Base-by-base conservation (phyloP, 345 rosid species). In the Odontarrhena argentea region DNA sequence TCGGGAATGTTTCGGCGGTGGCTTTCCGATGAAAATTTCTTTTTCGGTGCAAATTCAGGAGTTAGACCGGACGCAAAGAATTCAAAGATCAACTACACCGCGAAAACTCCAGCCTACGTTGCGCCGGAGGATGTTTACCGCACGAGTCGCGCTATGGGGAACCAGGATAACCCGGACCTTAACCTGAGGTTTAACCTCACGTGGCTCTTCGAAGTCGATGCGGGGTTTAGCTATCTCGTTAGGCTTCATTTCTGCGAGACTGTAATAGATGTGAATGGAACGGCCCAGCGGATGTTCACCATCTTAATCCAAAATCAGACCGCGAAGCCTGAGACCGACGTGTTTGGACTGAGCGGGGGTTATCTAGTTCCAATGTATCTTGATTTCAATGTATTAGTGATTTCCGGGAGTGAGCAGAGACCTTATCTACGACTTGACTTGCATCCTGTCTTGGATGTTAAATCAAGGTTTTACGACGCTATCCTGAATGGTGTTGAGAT, bases 401-500 rank as follows among this genome's bases (percentile, higher is more conserved):
- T 7, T 34, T 8, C 9, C 0, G 71, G 52, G 10, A 58, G 1
- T 24, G 46, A 43, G 5, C 12, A 2, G 40, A 67, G 38, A 8
- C 56, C 14, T 35, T 41, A 54, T 41, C 59, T 84, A 3, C 64
- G 47, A 8, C 36, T 81, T 43, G 75, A 60, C 5, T 25, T 57
- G 65, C 61, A 48, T 30, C 76, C 79, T 48, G 7, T 2, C 2
- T 0, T 1, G 0, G 12, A 3, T 0, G 0, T 0, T 7, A 0
- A 0, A 0, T 22, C 74, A 6, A 0, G 0, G 0, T 51, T 41
- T 36, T 8, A 60, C 3, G 81, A 79, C 5, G 78, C 68, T 2
- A 68, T 79, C n/a, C 45, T 84, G 45, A 81, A 82, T 41, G 86
- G 88, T 3, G 37, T 76, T 18, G 88, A 84, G 74, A 76, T 84